Conservation (phyloP, 2,329 filamentous ascomycete species). For the Cercospora sp. region DNA sequence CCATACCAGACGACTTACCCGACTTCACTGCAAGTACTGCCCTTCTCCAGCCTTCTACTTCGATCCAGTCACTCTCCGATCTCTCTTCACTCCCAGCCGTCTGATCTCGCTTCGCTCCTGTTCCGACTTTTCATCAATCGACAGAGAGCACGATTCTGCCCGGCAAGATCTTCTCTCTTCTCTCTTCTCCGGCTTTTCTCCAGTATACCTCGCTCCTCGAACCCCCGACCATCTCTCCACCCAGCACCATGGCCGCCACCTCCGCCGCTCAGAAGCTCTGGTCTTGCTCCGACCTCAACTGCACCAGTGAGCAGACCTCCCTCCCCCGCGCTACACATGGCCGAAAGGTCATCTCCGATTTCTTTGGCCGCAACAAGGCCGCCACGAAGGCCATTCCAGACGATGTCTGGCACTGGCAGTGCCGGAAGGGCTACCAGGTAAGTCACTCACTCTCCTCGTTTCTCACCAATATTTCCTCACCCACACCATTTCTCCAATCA, state of each 20-base stretch:
- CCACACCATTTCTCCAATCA: not conserved
- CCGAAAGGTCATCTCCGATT: conserved; percentile 76
- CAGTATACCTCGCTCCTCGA: not conserved
- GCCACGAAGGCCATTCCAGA: conserved; percentile 72
- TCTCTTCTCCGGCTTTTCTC: not conserved
- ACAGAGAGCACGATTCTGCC: not conserved
- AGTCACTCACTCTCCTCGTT: not conserved
- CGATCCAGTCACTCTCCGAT: not conserved
- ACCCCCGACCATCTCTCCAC: not conserved
- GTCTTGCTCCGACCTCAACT: conserved; percentile 23
- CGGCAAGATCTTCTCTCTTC: not conserved
- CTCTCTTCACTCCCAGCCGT: not conserved
- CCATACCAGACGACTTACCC: conserved; percentile 5
- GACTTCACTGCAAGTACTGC: not conserved
- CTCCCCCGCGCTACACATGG: conserved; percentile 15
- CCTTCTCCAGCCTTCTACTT: not conserved
- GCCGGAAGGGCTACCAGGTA: conserved; percentile 72
- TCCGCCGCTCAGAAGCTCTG: conserved; percentile 6
- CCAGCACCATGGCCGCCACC: conserved; percentile 3
- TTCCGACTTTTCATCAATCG: not conserved
- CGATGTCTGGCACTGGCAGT: conserved; percentile 46
- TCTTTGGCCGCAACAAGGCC: conserved; percentile 80
- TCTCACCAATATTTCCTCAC: not conserved
- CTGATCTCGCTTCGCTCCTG: not conserved
- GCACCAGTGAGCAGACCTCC: conserved; percentile 18